phyloP scores from a whole-genome alignment of 2,329 filamentous ascomycete species.

The Sphaerulina populicola region DNA sequence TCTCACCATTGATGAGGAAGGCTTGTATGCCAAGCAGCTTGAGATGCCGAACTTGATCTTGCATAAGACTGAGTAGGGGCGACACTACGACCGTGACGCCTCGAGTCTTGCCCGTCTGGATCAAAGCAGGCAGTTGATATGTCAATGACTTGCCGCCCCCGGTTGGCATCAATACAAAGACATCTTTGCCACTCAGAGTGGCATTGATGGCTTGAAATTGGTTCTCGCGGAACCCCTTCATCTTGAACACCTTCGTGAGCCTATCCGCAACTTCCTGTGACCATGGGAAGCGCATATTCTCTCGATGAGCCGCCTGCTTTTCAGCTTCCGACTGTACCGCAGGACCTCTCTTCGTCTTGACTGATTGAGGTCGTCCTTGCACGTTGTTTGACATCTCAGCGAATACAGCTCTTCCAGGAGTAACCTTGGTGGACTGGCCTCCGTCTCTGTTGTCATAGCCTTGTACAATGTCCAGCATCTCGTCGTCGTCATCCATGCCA shows the following conservation, averaged over 20 bases:
- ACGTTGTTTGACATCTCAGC: slow-evolving; percentile 28
- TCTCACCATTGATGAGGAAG: slow-evolving; percentile 72
- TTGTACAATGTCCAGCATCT: slow-evolving; percentile 38
- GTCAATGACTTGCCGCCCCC: slow-evolving; percentile 94
- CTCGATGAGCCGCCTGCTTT: slow-evolving; percentile 20
- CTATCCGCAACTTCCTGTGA: slow-evolving; percentile 72
- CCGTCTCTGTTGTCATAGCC: slow-evolving; percentile 37
- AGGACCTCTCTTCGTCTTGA: slow-evolving; percentile 23
- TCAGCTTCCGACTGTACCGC: slow-evolving; percentile 17
- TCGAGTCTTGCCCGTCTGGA: slow-evolving; percentile 68
- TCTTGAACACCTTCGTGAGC: slow-evolving; percentile 74
- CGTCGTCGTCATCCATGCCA: slow-evolving; percentile 32
- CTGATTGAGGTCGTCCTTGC: slow-evolving; percentile 14
- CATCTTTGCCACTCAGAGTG: slow-evolving; percentile 76
- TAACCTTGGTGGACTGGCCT: slow-evolving; percentile 19
- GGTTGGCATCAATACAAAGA: slow-evolving; percentile 95
- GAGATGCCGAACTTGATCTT: slow-evolving; percentile 87
- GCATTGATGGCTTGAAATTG: slow-evolving; percentile 95
- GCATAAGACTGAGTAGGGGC: slow-evolving; percentile 88
- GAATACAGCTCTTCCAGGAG: slow-evolving; percentile 25
- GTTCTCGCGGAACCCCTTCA: slow-evolving; percentile 80
- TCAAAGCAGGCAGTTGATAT: slow-evolving; percentile 85
- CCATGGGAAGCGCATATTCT: slow-evolving; percentile 54
- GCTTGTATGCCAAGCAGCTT: slow-evolving; percentile 67
- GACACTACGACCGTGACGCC: slow-evolving; percentile 95